Evolutionary conservation across 768 basidiomycete genomes (phyloP), one percentile per base, ranked within the genome.

Genomic region (Pleurotus citrinopileatus): DNA sequence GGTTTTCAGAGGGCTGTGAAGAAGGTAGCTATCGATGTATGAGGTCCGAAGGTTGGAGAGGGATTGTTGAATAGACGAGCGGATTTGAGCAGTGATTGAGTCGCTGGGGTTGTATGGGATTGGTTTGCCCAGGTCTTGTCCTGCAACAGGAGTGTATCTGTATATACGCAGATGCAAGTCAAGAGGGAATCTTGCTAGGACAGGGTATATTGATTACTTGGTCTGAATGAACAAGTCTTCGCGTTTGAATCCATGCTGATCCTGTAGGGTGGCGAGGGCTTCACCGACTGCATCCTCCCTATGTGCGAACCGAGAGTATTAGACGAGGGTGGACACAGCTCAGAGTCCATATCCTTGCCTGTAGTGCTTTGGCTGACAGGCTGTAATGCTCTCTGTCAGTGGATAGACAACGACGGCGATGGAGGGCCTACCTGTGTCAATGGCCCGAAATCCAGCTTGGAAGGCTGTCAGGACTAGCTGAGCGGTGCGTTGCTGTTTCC

Each of bases 251-350:
- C 75, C 76, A 56, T 89, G 81, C 37, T 81, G 73, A 6, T 71
- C 76, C 57, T 78, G 70, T 22, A 91, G 70, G 23, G 73, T 72
- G 27, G 75, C 66, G 1, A 94, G 73, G 0, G 89, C 92, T 51
- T 82, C 79, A 3, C 92, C 92, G 2, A 94, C 90, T 1, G 91
- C 78, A 53, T 91, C 87, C 64, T 94, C 89, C 32, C 89, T 89
- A 57, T n/a, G n/a, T 58, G 56, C 29, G 46, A 26, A 45, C 13
- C 20, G 20, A 10, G 12, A 43, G 42, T 52, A 45, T 53, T 40
- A 46, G 53, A 42, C 5, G 25, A 23, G 34, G 22, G 26, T 17
- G 19, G 15, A 8, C 28, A 29, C 3, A 7, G 8, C 12, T 9
- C 15, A 38, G 22, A 20, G 42, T 4, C 3, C 17, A 22, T 44